These are phyloP conservation scores for Coniella vitis DNA, from an alignment of 2,329 filamentous ascomycete species.

Conservation along the genomic window DNA sequence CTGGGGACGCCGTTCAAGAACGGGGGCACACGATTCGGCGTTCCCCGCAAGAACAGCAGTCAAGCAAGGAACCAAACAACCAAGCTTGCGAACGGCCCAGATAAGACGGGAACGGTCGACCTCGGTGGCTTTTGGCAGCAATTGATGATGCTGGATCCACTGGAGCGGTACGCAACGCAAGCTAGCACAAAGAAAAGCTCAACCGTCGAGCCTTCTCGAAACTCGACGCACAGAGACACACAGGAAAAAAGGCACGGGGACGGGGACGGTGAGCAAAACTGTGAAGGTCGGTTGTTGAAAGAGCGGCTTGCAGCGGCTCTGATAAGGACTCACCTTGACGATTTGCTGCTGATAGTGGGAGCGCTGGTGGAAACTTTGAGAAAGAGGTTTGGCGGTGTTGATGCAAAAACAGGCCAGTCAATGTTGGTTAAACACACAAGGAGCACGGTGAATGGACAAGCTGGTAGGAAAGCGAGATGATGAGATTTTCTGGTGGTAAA, in stretches of 20 bases:
- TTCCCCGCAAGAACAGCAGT: not conserved
- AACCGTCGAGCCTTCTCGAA: not conserved
- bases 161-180: not conserved
- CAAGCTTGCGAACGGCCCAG: not conserved
- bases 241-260: not conserved
- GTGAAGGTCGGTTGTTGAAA: not conserved
- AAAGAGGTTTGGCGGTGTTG: not conserved
- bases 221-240: not conserved
- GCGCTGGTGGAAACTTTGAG: conserved; percentile 2
- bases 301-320: conserved; percentile 2
- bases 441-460: too few relatives aligned
- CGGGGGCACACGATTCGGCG: not conserved
- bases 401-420: not conserved
- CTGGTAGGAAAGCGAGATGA: too few relatives aligned
- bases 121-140: conserved; percentile 1
- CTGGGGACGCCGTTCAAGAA: not conserved
- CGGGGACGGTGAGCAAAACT: not conserved
- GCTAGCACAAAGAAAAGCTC: not conserved
- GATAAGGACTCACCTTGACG: not conserved
- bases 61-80: too few relatives aligned
- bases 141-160: not conserved
- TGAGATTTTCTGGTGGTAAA: not conserved
- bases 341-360: not conserved
- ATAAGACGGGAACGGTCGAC: conserved; percentile 6
- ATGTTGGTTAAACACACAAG: too few relatives aligned